A percentile compares a stretch with the other conserved stretches of the same genome.
Evolutionary conservation across 805 yeast species (phyloP).

Genomic region (Torulaspora delbrueckii): DNA sequence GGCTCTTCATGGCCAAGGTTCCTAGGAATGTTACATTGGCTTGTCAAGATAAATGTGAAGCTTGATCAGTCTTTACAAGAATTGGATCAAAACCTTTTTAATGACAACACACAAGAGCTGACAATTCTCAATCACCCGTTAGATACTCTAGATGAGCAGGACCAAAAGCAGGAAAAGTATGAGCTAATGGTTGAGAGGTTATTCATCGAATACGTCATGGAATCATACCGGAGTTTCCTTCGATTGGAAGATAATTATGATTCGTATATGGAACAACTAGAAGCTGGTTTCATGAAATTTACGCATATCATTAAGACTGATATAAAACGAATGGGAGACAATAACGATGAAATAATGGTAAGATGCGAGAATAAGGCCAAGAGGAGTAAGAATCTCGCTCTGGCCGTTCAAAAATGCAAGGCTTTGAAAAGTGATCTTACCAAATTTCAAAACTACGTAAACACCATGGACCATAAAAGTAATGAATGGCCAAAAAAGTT

Average conservation of each 20-base stretch:
- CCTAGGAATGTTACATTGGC: conserved; percentile 79
- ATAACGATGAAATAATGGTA: conserved; percentile 39
- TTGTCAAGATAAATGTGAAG: conserved; percentile 51
- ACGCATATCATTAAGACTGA: conserved; percentile 47
- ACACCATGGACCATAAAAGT: conserved; percentile 59
- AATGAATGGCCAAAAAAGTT: conserved; percentile 58
- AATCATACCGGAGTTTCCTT: conserved; percentile 64
- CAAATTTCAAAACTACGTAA: conserved; percentile 68
- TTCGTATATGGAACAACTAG: conserved; percentile 51
- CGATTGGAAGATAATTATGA: conserved; percentile 59
- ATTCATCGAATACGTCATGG: conserved; percentile 55
- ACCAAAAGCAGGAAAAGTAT: conserved; percentile 32
- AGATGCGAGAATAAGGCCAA: conserved; percentile 42
- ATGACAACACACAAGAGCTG: conserved; percentile 32
- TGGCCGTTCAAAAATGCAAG: conserved; percentile 51
- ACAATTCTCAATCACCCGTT: conserved; percentile 26
- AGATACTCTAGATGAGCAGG: conserved; percentile 28
- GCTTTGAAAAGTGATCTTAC: conserved; percentile 66
- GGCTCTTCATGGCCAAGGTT: conserved; percentile 84
- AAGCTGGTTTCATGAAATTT: conserved; percentile 48
- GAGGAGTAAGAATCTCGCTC: conserved; percentile 43
- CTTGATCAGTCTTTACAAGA: conserved; percentile 34
- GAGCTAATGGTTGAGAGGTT: conserved; percentile 41
- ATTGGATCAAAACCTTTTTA: conserved; percentile 21
- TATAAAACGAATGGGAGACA: conserved; percentile 38